Evolutionary conservation across 2,329 filamentous ascomycete species (phyloP).

Genomic region (Beauveria medogensis): DNA sequence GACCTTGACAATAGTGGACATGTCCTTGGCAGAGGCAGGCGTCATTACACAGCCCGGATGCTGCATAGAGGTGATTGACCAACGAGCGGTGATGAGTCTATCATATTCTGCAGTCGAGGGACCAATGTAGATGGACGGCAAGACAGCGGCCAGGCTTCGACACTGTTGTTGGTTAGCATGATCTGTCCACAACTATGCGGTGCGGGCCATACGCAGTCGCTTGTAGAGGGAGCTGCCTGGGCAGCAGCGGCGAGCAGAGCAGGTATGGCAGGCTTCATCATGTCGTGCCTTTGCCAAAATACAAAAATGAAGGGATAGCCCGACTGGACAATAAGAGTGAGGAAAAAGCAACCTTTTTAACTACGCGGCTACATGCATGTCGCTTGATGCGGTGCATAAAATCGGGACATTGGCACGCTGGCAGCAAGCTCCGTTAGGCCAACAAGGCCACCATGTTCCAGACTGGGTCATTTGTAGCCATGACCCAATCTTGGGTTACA

Average conservation of each 20-base stretch:
- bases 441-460: neutral
- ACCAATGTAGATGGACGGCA: constrained; percentile 7
- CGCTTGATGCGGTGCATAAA: neutral
- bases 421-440: neutral
- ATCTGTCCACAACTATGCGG: neutral
- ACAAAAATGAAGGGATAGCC: neutral
- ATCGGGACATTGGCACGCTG: neutral
- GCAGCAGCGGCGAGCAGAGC: neutral
- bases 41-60: constrained; percentile 10
- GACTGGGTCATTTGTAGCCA: neutral
- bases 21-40: neutral
- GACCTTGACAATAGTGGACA: constrained; percentile 9
- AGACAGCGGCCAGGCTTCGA: neutral
- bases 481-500: constrained; percentile 2
- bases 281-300: neutral
- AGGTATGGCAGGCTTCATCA: constrained; percentile 1
- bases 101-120: constrained; percentile 6
- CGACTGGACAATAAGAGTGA: neutral
- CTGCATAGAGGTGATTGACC: constrained; percentile 10
- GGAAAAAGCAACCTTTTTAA: constrained; percentile 1
- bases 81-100: neutral
- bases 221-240: neutral
- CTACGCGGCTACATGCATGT: neutral
- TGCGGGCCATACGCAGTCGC: neutral
- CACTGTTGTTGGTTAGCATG: constrained; percentile 8